phyloP scores from a whole-genome alignment of 78 protist genomes.

The Salpingoeca rosetta region DNA sequence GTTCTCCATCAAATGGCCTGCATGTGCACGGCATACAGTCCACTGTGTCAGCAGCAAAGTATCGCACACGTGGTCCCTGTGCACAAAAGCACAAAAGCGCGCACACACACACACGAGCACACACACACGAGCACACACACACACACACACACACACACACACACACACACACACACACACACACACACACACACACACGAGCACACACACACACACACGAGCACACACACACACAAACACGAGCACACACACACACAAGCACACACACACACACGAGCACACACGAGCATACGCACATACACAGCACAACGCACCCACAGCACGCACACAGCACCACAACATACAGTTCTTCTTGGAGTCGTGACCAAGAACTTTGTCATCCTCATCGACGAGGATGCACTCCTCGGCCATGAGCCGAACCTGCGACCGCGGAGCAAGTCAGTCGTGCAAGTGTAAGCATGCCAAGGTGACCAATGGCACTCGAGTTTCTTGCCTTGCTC shows the following conservation, averaged over 20 bases:
- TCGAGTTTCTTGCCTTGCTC: neutral
- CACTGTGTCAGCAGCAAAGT: neutral
- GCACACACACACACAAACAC: too few relatives aligned
- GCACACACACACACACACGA: too few relatives aligned
- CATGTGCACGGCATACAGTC: neutral
- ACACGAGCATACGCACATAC: neutral
- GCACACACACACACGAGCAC: neutral
- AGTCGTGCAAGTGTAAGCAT: neutral
- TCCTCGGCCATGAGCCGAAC: slow-evolving; percentile 38
- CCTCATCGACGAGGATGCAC: slow-evolving; percentile 58
- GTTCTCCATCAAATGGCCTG: slow-evolving; percentile 45
- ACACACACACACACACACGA: too few relatives aligned
- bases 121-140: too few relatives aligned
- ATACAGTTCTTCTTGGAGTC: slow-evolving; percentile 51
- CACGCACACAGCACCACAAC: slow-evolving; percentile 1
- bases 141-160: too few relatives aligned
- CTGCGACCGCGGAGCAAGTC: slow-evolving; percentile 23
- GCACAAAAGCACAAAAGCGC: too few relatives aligned
- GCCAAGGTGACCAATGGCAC: neutral
- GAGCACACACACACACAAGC: neutral
- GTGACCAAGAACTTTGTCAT: slow-evolving; percentile 51
- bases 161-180: too few relatives aligned
- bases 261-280: neutral
- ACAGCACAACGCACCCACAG: neutral
- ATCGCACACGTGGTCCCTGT: neutral